Conservation (phyloP, 2,329 filamentous ascomycete species). For the Thelonectria discophora region DNA sequence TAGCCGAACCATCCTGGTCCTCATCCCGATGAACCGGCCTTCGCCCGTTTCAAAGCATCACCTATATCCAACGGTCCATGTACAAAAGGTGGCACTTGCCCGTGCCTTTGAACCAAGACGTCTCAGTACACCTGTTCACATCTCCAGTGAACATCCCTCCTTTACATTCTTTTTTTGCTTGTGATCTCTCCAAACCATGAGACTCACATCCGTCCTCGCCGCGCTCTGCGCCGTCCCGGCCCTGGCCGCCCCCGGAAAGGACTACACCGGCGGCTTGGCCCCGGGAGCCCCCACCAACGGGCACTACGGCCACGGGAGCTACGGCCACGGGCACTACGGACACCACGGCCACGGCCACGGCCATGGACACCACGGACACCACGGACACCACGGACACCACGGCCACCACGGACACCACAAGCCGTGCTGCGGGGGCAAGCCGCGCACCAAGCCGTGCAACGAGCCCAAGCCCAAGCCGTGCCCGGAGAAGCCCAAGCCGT, state of each 20-base stretch:
- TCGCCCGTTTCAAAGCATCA: too few species aligned
- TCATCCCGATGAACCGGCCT: too few species aligned
- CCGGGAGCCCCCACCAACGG: background rate
- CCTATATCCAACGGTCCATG: too few species aligned
- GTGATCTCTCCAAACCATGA: constrained; percentile 33
- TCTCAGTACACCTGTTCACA: constrained; percentile 2
- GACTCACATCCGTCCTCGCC: constrained; percentile 32
- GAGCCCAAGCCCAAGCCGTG: too few species aligned
- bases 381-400: constrained; percentile 6
- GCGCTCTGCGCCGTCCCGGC: constrained; percentile 35
- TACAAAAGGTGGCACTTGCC: too few species aligned
- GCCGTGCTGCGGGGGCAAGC: background rate
- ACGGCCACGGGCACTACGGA: constrained; percentile 4
- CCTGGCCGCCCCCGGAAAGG: constrained; percentile 15
- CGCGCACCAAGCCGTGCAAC: constrained; percentile 22
- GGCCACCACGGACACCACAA: constrained; percentile 16
- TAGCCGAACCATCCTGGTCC: too few species aligned
- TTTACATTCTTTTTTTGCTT: background rate
- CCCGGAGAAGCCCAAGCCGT: too few species aligned
- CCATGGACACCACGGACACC: background rate
- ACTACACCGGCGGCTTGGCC: background rate
- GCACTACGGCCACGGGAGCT: constrained; percentile 1
- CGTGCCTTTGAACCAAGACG: too few species aligned
- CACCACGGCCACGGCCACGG: background rate
- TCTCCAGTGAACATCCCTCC: background rate